Evolutionary conservation across 2,329 filamentous ascomycete species (phyloP), one percentile per base, ranked within the genome.

Genomic region (Aotearoamyces nothofagi): DNA sequence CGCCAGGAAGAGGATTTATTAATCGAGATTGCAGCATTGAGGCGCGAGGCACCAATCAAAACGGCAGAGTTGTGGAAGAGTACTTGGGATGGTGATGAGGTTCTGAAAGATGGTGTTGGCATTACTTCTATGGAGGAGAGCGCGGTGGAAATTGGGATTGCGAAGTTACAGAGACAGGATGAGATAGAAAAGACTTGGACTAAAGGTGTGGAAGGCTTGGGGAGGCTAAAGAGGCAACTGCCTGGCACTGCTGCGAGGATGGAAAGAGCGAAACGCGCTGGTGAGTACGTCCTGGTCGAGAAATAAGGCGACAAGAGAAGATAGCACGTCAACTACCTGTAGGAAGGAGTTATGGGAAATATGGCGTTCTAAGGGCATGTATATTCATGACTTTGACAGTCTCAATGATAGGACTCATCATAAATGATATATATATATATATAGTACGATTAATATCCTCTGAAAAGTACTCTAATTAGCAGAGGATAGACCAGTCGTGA

Each of bases 1-100:
- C 57, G 63, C 34, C 60, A 72, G 33, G 71, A 77, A 40, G 70
- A 76, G 44, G 68, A 69, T 42, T 58, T 77, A 3, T 63, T 75
- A 24, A 65, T 70, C 39, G 66, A 74, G 41, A 71, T 77, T 40
- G 70, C 71, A 5, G 52, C 55, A 17, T 22, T 50, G 20, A 35
- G 46, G 32, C 38, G 45, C 17, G 31, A 27, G 29, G 23, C 23
- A 9, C 30, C 41, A 20, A 19, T 27, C 5, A 23, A 8, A n/a
- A 17, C 32, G 5, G 39, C 33, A 22, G 40, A 39, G 30, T 30
- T 28, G 17, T 35, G 40, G 15, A 39, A 33, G 22, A 36, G 32
- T 12, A 32, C 22, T 17, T 38, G 34, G 26, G 46, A 48, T 25
- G 36, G 35, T 11, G 35, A 33, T 7, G 22, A 17, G 20, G 14